These are phyloP conservation scores for Bodo saltans DNA, from an alignment of 78 protist genomes.

Conservation along the genomic window DNA sequence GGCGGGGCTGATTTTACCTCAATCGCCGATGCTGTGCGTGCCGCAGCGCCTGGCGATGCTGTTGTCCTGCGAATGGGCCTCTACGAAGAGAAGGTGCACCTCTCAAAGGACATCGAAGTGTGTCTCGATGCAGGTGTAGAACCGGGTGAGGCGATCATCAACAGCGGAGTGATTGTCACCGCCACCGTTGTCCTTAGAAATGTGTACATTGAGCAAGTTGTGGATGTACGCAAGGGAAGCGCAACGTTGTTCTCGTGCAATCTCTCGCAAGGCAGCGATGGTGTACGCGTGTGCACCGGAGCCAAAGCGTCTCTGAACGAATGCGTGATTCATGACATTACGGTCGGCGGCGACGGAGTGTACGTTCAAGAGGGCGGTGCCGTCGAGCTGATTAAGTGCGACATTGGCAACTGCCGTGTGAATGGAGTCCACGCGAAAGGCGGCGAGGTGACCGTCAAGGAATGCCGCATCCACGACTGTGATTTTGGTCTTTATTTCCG, in stretches of 20 bases:
- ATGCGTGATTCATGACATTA: background rate
- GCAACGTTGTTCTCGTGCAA: background rate
- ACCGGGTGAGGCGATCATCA: background rate
- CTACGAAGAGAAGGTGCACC: constrained; percentile 11
- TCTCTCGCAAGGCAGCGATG: constrained; percentile 21
- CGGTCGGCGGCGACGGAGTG: constrained; percentile 11
- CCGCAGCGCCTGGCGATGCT: background rate
- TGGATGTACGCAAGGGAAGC: constrained; percentile 15
- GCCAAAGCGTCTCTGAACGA: background rate
- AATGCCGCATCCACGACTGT: constrained; percentile 10
- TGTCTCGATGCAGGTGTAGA: background rate
- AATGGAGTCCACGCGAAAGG: constrained; percentile 22
- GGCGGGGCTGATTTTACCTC: constrained; percentile 6
- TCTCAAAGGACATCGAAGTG: background rate
- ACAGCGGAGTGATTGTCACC: background rate
- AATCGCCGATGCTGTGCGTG: background rate
- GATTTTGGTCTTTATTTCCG: constrained; percentile 7
- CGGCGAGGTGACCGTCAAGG: background rate
- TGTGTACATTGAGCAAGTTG: background rate
- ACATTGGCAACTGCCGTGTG: constrained; percentile 2
- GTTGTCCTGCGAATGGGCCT: background rate
- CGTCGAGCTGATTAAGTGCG: background rate
- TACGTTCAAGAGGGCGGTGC: background rate
- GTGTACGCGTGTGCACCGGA: background rate
- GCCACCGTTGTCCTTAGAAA: background rate